Percentiles rank a stretch among this genome's conserved stretches.
Conservation (phyloP, 495 filamentous ascomycete genomes). For the Lepraria neglecta region DNA sequence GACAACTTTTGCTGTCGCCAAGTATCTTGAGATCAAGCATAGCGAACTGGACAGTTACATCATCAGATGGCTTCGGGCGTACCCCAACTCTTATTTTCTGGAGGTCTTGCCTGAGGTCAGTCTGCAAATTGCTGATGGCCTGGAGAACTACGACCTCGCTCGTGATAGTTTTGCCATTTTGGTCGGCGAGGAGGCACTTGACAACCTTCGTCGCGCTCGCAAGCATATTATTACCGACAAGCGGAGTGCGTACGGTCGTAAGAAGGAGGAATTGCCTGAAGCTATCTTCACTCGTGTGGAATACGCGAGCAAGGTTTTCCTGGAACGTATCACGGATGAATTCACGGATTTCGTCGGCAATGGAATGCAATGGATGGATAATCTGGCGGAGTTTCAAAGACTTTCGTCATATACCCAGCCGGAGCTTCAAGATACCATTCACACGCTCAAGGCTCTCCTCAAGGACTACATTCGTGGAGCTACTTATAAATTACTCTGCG, state of each 20-base stretch:
- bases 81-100: constrained; percentile 40
- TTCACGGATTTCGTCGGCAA: constrained; percentile 36
- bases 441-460: constrained; percentile 23
- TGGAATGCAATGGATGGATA: constrained; percentile 41
- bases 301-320: constrained; percentile 45
- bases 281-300: constrained; percentile 44
- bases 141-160: constrained; percentile 37
- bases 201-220: constrained; percentile 26
- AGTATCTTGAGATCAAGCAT: constrained; percentile 47
- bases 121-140: constrained; percentile 41
- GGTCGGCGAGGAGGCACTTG: constrained; percentile 43
- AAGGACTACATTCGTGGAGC: constrained; percentile 33
- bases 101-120: constrained; percentile 44
- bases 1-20: constrained; percentile 55
- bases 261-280: constrained; percentile 38
- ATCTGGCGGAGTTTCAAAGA: constrained; percentile 31
- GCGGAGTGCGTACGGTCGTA: constrained; percentile 31
- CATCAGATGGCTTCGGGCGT: constrained; percentile 43
- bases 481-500: constrained; percentile 28
- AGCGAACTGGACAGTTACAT: constrained; percentile 34
- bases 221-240: constrained; percentile 12
- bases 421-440: constrained; percentile 20
- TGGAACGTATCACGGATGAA: constrained; percentile 32
- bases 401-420: constrained; percentile 22
- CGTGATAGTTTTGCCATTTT: constrained; percentile 44